These are phyloP conservation scores for Ustilago bromivora DNA, from an alignment of 1,284 basidiomycete species.

Conservation along the genomic window DNA sequence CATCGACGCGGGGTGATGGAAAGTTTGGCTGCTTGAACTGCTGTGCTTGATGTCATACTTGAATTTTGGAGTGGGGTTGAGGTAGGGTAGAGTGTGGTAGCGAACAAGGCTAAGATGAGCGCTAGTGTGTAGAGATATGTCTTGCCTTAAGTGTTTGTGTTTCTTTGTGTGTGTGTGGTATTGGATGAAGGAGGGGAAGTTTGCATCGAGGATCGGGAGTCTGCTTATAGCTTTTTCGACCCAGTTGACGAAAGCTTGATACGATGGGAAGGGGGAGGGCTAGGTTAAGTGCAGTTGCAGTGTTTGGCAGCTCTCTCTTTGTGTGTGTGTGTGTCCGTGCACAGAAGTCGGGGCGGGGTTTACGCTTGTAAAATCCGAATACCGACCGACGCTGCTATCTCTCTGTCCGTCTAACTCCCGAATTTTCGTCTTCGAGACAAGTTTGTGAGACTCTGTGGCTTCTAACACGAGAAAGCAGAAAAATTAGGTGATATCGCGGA, in stretches of 20 bases:
- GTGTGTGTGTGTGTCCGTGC: not conserved
- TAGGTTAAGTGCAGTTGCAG: not conserved
- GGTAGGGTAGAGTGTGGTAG: constrained; percentile 1
- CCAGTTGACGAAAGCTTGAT: not conserved
- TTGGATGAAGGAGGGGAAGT: not conserved
- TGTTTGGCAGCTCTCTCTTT: not conserved
- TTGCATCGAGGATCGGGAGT: not conserved
- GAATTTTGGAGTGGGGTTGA: not conserved
- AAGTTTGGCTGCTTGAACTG: constrained; percentile 34
- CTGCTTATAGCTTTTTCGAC: constrained; percentile 1
- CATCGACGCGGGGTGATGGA: constrained; percentile 36
- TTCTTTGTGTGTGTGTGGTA: not conserved
- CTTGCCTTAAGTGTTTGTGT: not conserved
- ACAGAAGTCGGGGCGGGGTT: not conserved
- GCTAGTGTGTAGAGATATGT: not conserved
- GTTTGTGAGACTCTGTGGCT: not conserved
- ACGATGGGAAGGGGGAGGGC: not conserved
- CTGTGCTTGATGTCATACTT: constrained; percentile 17
- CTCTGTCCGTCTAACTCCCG: no score
- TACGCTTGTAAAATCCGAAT: not conserved
- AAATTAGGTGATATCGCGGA: not conserved
- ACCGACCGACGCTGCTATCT: no score
- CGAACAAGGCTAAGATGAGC: not conserved
- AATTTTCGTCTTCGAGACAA: not conserved
- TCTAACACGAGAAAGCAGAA: not conserved